Evolutionary conservation across 139 green algal species (phyloP), one percentile per base, ranked within the genome.

Genomic region (Tetradesmus lagerheimii): DNA sequence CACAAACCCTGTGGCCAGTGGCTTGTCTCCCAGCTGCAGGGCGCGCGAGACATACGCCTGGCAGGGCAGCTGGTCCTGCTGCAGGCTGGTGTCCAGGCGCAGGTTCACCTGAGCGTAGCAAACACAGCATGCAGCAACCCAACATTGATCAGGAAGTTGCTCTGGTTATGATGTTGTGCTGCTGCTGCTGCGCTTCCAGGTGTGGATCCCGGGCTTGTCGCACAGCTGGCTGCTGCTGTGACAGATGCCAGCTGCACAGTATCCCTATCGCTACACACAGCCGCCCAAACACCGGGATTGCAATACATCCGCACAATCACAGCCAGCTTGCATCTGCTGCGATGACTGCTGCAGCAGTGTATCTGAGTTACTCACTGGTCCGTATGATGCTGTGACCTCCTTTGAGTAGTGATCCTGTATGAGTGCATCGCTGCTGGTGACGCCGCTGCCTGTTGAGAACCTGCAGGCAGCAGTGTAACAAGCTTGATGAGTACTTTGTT

Each of bases 361-460:
- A 18, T n/a, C 6, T 31, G 14, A n/a, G 25, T 0, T 38, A 75
- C 86, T 85, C 75, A 90, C 86, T 71, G 86, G 86, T 14, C 86
- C 86, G n/a, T 75, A 62, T 83, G 79, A 27, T 83, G 88, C 35
- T 82, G 57, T 71, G 78, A 92, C 94, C 89, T 97, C 95, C 78
- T 95, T 94, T 43, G 90, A 87, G 91, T 98, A 99, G 78, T 99
- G 99, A 83, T 97, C 95, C 93, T 99, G 97, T 64, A 99, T 98
- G 15, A 99, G 92, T 0, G 96, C 95, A 87, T 99, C 97, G 78
- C 94, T 97, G 92, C 94, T 95, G 83, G 91, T 96, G n/a, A 98
- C 80, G 15, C 91, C 90, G 9, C 84, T 80, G 29, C 97, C 96
- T 2, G 97, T 99, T 4, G 97, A 97, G 88, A 98, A 99, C 96